A percentile compares a stretch with the other conserved stretches of the same genome.
Evolutionary conservation across 2,329 filamentous ascomycete species (phyloP).

Genomic region (Colletotrichum endophyticum): DNA sequence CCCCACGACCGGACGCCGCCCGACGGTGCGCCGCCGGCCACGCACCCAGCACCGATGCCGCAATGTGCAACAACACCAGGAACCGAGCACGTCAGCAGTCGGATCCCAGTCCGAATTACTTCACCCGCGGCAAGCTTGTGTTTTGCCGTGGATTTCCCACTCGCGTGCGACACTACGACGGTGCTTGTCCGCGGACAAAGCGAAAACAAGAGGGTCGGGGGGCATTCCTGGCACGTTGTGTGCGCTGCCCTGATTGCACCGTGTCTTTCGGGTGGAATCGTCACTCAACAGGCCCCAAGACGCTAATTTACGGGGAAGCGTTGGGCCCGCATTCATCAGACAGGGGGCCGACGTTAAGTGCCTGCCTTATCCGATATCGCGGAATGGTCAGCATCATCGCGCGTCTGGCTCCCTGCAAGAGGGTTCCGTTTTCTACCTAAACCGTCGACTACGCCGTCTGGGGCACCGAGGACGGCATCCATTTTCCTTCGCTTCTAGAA

Average conservation of each 20-base stretch:
- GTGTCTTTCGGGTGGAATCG: conserved; percentile 9
- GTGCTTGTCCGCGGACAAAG: conserved; percentile 14
- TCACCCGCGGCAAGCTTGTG: conserved; percentile 2
- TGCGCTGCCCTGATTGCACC: conserved; percentile 16
- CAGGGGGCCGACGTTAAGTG: conserved; percentile 9
- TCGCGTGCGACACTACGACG: not conserved
- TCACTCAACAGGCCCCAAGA: conserved; percentile 15
- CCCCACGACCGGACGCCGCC: not conserved
- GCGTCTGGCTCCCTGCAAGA: not conserved
- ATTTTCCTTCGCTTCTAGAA: conserved; percentile 18
- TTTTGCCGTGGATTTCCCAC: not conserved
- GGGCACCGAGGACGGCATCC: not conserved
- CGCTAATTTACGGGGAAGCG: conserved; percentile 11
- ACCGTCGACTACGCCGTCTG: not conserved
- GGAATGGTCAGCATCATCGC: conserved; percentile 22
- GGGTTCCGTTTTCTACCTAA: conserved; percentile 5
- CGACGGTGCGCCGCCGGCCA: not conserved
- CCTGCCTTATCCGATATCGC: conserved; percentile 22
- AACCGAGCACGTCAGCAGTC: conserved; percentile 5
- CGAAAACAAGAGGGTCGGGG: conserved; percentile 8
- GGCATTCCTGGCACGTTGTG: not conserved
- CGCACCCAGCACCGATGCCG: not conserved
- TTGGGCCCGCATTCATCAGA: conserved; percentile 14
- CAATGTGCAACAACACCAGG: not conserved
- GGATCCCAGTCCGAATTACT: not conserved